A percentile compares a stretch with the other conserved stretches of the same genome.
These are phyloP conservation scores for Quercus phellos DNA, from an alignment of 331 rosid species.

Conservation along the genomic window DNA sequence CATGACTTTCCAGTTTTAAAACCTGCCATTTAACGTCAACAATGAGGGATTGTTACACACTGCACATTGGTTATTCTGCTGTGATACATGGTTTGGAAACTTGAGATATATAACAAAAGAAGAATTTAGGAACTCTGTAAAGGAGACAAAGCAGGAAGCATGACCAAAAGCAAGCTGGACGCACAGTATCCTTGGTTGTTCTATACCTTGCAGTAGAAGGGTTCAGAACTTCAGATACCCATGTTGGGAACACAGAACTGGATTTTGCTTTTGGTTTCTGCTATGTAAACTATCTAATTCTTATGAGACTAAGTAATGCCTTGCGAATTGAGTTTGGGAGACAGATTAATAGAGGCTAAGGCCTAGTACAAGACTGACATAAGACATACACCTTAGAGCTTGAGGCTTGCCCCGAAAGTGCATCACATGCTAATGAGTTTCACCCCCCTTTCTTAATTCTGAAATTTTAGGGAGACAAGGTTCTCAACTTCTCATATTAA, in stretches of 20 bases:
- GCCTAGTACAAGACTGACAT: no score
- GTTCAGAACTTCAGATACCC: no score
- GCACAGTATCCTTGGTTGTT: not conserved
- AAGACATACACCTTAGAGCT: not conserved
- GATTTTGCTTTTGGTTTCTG: no score
- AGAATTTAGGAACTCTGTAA: not conserved
- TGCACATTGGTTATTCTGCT: not conserved
- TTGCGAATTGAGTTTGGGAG: no score
- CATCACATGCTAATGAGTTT: not conserved
- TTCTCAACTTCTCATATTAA: not conserved
- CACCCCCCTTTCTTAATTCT: not conserved
- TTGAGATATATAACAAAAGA: not conserved
- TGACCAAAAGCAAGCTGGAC: not conserved
- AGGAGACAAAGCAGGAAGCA: not conserved
- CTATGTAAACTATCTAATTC: no score
- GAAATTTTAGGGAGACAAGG: not conserved
- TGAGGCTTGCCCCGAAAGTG: not conserved
- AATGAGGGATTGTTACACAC: constrained; percentile 6
- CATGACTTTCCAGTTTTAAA: constrained; percentile 66
- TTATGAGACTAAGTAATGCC: no score
- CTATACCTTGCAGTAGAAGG: not conserved
- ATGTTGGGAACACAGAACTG: no score
- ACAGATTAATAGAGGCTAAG: no score
- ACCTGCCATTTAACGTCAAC: constrained; percentile 42
- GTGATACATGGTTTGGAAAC: not conserved